Evolutionary conservation across 2,329 filamentous ascomycete species (phyloP), one percentile per base, ranked within the genome.

Genomic region (Arthrobotrys megalospora): DNA sequence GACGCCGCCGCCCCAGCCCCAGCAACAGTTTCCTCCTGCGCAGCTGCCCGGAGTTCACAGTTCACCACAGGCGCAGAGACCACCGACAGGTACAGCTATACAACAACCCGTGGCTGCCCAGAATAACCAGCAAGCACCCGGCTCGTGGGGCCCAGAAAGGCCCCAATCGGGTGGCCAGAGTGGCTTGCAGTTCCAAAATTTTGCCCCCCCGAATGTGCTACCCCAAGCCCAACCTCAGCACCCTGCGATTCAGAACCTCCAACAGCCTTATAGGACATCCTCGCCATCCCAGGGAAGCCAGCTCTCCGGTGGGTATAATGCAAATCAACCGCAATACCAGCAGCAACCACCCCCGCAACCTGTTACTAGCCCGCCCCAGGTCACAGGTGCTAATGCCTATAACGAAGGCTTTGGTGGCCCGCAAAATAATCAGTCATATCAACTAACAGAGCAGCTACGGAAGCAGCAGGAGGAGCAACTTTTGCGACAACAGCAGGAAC

Each of bases 401-500:
- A 64, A 69, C 14, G 72, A 53, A 24, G 28, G 52, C 4, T 38
- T 55, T 12, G 45, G 36, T 8, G 24, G 14, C 2, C 52, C 67
- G 11, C 75, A 55, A 48, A 63, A 45, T 12, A 53, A 10, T n/a
- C 66, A 78, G 52, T 45, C 75, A 1, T 63, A 67, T 38, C 52
- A 53, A 34, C 43, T 78, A 62, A 67, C 62, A 4, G 67, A 72
- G 36, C 75, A 78, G 19, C 32, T 78, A 14, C 67, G 45, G 16
- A 67, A 78, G 28, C 67, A 78, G 32, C 67, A 78, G 21, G 75
- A 78, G 41, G 75, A 78, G 36, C 67, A 72, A 47, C 41, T 78
- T 55, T 11, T 66, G 38, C 43, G 62, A 21, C 75, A 78, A 36
- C 75, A 72, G 16, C 67, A 78, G 14, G 60, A 78, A 55, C 67